A percentile compares a stretch with the other conserved stretches of the same genome.
Evolutionary conservation across 345 rosid species (phyloP).

Genomic region (Dimocarpus longan): DNA sequence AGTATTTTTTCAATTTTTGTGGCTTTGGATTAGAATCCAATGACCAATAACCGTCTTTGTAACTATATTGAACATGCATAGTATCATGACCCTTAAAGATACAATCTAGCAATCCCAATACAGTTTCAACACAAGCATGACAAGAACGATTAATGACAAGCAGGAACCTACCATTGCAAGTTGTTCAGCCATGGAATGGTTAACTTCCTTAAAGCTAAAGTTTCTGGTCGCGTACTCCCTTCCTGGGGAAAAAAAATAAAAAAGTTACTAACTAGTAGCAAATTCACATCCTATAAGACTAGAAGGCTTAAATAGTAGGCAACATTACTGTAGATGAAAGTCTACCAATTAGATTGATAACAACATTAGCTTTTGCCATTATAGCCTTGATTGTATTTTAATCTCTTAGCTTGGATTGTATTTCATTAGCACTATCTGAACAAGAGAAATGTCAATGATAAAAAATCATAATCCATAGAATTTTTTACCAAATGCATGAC

Average conservation of each 20-base stretch:
- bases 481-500: no score
- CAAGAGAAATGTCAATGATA: constrained; percentile 11
- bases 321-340: not conserved
- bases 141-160: constrained; percentile 5
- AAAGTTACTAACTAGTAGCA: not conserved
- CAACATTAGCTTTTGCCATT: constrained; percentile 99
- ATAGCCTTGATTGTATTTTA: constrained; percentile 92
- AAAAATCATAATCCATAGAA: not conserved
- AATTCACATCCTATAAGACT: not conserved
- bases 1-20: not conserved
- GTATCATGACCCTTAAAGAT: no score
- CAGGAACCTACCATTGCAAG: constrained; percentile 70
- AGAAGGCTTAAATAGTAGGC: not conserved
- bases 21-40: no score
- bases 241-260: constrained; percentile 57
- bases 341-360: constrained; percentile 92
- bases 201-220: constrained; percentile 92
- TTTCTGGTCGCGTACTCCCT: constrained; percentile 91
- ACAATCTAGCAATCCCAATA: not conserved
- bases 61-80: no score
- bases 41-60: no score
- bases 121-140: not conserved
- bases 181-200: constrained; percentile 78
- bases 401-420: constrained; percentile 90
- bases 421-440: constrained; percentile 93